phyloP scores from a whole-genome alignment of 805 yeast genomes.

The Saturnispora kantuleensis region DNA sequence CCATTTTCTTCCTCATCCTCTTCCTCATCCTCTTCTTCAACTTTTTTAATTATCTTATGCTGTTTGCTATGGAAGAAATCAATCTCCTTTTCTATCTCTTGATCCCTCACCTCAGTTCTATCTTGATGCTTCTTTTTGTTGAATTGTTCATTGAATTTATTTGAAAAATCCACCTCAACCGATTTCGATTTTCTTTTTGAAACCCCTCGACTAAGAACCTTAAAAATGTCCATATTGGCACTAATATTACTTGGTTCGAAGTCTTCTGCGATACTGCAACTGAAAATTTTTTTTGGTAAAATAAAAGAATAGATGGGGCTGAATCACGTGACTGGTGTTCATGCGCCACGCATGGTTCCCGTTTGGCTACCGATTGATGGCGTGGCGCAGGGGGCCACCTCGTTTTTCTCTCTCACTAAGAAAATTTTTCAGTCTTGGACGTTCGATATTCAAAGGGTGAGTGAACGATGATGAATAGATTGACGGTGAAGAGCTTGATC shows the following conservation, averaged over 20 bases:
- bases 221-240: slow-evolving; percentile 70
- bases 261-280: too few species aligned
- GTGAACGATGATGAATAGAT: too few species aligned
- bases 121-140: slow-evolving; percentile 31
- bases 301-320: too few species aligned
- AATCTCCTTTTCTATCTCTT: slow-evolving; percentile 56
- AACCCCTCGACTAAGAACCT: slow-evolving; percentile 81
- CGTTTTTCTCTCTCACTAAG: background rate
- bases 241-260: too few species aligned
- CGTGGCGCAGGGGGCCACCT: too few species aligned
- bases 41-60: slow-evolving; percentile 17
- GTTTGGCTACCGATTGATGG: too few species aligned
- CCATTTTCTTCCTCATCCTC: slow-evolving; percentile 23
- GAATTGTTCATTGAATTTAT: slow-evolving; percentile 20
- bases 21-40: slow-evolving; percentile 22
- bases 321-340: too few species aligned
- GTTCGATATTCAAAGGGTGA: background rate
- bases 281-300: background rate
- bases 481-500: background rate
- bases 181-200: slow-evolving; percentile 50
- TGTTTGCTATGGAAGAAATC: slow-evolving; percentile 72
- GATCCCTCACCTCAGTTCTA: slow-evolving; percentile 17
- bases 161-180: slow-evolving; percentile 33
- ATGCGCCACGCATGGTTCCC: too few species aligned
- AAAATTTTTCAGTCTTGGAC: slow-evolving; percentile 5